Evolutionary conservation across 2,329 filamentous ascomycete species (phyloP), one percentile per base, ranked within the genome.

Genomic region (Epichloe glyceriae): DNA sequence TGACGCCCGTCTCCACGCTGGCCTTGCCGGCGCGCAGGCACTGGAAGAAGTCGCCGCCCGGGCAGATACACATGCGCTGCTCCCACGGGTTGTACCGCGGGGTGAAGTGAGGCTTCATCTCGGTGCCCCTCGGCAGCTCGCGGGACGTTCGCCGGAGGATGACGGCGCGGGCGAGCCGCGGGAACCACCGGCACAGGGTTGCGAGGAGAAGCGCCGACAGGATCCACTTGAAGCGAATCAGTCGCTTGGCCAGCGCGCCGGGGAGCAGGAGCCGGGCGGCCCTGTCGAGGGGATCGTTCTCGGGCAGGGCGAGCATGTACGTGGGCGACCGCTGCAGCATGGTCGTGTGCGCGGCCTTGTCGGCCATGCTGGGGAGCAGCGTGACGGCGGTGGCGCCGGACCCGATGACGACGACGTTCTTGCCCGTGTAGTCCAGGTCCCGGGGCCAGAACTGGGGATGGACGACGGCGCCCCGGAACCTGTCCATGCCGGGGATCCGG

Each of bases 371-470:
- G 0, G 86, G 87, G 5, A 91, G 65, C 1, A 93, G 71, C 0
- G 86, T 90, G 45, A 90, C 69, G 5, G 86, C 83, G 0, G 87
- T 91, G 3, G 86, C 86, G 15, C 87, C 87, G 15, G 77, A 82
- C 35, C 86, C 86, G 56, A 90, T 79, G 52, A 89, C 72, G 44
- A 86, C 76, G 19, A 89, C 70, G 35, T 77, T 76, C 66, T 88
- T 86, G 62, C 72, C 71, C 5, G 70, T 64, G 62, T 83, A 82
- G 58, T 85, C 75, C 40, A 84, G 66, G 49, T 80, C 73, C 47
- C 81, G 69, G 0, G 83, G 82, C 85, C 85, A 88, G 70, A 83
- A 86, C 57, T 86, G 83, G 0, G 83, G 82, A 56, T 86, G 83
- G 15, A 84, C 67, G n/a, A 79, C 68, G 42, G 70, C 63, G 43